Evolutionary conservation across 164 flowering plant genomes (phyloP).

Genomic region (Chloranthus sessilifolius): DNA sequence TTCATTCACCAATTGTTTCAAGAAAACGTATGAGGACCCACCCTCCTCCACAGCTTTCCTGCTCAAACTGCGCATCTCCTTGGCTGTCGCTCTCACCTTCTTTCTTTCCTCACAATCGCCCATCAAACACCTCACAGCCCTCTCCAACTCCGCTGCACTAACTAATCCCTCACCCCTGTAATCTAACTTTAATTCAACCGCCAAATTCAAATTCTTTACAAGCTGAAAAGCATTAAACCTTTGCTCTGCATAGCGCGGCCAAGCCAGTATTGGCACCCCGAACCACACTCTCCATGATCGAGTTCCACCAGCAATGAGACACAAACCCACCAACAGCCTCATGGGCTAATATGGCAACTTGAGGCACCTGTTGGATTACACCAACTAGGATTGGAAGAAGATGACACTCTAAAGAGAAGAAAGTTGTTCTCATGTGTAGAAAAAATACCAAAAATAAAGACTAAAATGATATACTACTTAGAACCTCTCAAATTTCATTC

Average conservation of each 20-base stretch:
- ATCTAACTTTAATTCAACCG: neutral
- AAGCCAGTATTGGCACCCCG: slow-evolving; percentile 8
- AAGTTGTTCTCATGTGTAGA: too few species aligned
- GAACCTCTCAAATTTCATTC: too few species aligned
- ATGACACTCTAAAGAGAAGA: too few species aligned
- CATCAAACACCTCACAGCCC: slow-evolving; percentile 34
- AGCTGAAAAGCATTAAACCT: slow-evolving; percentile 5
- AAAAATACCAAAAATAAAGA: too few species aligned
- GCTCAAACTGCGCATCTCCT: slow-evolving; percentile 19
- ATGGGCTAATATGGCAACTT: slow-evolving; percentile 5
- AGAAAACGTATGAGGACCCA: slow-evolving; percentile 24
- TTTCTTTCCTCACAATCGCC: slow-evolving; percentile 18
- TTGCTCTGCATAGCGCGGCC: slow-evolving; percentile 9
- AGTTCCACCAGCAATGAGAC: slow-evolving; percentile 12
- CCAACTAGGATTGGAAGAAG: too few species aligned
- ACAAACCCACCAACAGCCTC: slow-evolving; percentile 5
- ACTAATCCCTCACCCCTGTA: neutral
- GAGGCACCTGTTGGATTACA: too few species aligned
- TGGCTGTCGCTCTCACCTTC: slow-evolving; percentile 28
- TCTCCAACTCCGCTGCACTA: slow-evolving; percentile 22
- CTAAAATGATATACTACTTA: too few species aligned
- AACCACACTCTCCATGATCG: slow-evolving; percentile 7
- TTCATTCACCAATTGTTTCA: neutral
- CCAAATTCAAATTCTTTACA: neutral
- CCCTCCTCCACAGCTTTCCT: slow-evolving; percentile 27